Evolutionary conservation across 345 rosid species (phyloP), one percentile per base, ranked within the genome.

Genomic region (Rubroshorea leprosula): DNA sequence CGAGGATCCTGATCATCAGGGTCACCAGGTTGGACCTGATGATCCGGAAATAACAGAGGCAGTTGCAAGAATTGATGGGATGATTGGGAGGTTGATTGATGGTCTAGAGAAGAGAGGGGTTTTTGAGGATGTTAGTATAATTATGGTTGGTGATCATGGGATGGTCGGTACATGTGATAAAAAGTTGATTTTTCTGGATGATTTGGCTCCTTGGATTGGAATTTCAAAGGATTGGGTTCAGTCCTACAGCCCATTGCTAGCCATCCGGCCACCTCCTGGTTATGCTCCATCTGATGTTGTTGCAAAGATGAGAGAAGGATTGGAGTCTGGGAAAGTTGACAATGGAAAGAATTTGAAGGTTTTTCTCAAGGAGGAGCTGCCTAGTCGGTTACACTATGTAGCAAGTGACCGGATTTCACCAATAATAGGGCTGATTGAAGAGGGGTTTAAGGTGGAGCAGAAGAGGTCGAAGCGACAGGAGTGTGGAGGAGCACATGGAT

Each of bases 1-100:
- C 54, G 96, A 92, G 80, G 95, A 92, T 58, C 98, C 98, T 56
- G 98, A 92, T 83, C 96, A 84, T 65, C 93, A 92, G 68, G 98
- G 98, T 51, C 98, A 89, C 65, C 73, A 80, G 60, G 95, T 92
- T 54, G 93, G 98, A 9, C 90, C 98, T 23, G 95, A 89, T 72
- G 95, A 89, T 84, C 89, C 87, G 1, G 65, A 65, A 71, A 78
- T 89, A 61, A 89, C 90, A 0, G 95, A 92, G 54, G 96, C 96
- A 5, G 90, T 92, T 59, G 76, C 70, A 54, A 74, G 78, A 49
- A 76, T 86, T 25, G 96, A 92, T 76, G n/a, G 71, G 44, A 69
- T 89, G 77, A 86, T 92, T 24, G 98, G 96, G 55, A 86, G 76
- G 68, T 41, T 92, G 64, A 92, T 89, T 11, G 59, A 72, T 55